These are phyloP conservation scores for Exophiala aquamarina DNA, from an alignment of 2,329 filamentous ascomycete species.

Conservation along the genomic window DNA sequence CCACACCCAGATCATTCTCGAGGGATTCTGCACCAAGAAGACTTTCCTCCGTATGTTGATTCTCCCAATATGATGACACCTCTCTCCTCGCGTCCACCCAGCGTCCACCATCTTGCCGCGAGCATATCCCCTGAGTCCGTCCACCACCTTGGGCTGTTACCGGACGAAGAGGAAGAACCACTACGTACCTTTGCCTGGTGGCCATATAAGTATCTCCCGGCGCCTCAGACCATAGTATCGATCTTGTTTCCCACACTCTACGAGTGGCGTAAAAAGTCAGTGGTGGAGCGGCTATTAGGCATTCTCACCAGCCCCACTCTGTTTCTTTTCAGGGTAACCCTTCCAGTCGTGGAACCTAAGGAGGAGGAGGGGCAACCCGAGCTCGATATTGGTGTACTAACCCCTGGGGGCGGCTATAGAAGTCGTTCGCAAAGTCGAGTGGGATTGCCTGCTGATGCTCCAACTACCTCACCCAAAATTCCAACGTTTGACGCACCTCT, in stretches of 20 bases:
- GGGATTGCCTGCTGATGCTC: constrained; percentile 39
- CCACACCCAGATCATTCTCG: constrained; percentile 22
- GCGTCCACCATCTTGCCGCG: constrained; percentile 57
- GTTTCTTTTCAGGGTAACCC: constrained; percentile 81
- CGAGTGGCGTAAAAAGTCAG: constrained; percentile 76
- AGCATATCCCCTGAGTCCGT: constrained; percentile 49
- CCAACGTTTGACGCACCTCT: constrained; percentile 6
- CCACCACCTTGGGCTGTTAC: constrained; percentile 31
- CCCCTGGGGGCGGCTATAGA: constrained; percentile 17
- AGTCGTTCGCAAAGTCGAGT: constrained; percentile 30
- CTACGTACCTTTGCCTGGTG: constrained; percentile 66
- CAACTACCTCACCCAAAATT: constrained; percentile 28
- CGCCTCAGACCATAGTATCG: constrained; percentile 67
- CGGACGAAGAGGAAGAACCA: constrained; percentile 42
- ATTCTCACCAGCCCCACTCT: constrained; percentile 85
- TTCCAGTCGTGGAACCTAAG: constrained; percentile 82
- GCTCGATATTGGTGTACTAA: constrained; percentile 30
- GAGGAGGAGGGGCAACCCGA: constrained; percentile 51
- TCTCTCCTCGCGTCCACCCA: constrained; percentile 51
- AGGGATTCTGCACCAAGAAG: constrained; percentile 49
- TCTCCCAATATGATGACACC: constrained; percentile 47
- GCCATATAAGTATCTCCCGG: constrained; percentile 72
- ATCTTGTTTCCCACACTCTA: constrained; percentile 86
- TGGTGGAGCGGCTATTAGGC: constrained; percentile 81
- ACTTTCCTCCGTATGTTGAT: constrained; percentile 70